Base-by-base conservation (phyloP, 2,329 filamentous ascomycete genomes). In the Rhynchosporium graminicola region DNA sequence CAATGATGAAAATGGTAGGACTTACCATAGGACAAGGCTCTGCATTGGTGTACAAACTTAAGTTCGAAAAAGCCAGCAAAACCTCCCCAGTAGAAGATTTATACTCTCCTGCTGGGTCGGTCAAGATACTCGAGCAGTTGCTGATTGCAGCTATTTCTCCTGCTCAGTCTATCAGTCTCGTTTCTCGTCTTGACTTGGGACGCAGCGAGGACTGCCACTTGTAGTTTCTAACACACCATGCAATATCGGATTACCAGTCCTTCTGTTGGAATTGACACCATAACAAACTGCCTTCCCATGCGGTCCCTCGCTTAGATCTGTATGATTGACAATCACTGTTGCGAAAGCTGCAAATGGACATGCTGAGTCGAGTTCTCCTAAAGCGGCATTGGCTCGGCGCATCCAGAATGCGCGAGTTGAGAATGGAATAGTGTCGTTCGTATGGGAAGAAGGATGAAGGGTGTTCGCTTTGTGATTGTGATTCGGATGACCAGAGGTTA, bases 1-100 rank as follows among this genome's bases (percentile, higher is more conserved):
- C n/a, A 20, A 43, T 38, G 7, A 31, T 40, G 15, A 13, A n/a
- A n/a, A 26, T 47, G 20, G 28, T 28, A 28, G 10, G 28, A 29
- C 57, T 52, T 65, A 69, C 67, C 79, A 85, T 86, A 6, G 82
- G 80, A 70, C 83, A 85, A 61, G 78, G 80, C 71, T 85, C 82
- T 1, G 79, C 82, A 69, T 82, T 85, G 28, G 82, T 85, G 71
- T 85, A 85, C 3, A 85, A 71, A 4, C 78, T 78, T n/a, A 85
- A 71, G 15, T 75, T 66, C 2, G 72, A 63, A 66, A 82, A 83
- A 0, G 82, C 82, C 3, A 67, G 70, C n/a, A 77, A 68, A 0
- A 80, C 77, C 59, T 79, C 75, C 8, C 69, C 55, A 0, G 77
- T 69, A 0, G 74, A 76, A 46, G 84, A 69, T 3, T 74, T 76